Percentiles rank a stretch among this genome's conserved stretches.
Conservation (phyloP, 2,329 filamentous ascomycete genomes). For the Penicillium sp. region DNA sequence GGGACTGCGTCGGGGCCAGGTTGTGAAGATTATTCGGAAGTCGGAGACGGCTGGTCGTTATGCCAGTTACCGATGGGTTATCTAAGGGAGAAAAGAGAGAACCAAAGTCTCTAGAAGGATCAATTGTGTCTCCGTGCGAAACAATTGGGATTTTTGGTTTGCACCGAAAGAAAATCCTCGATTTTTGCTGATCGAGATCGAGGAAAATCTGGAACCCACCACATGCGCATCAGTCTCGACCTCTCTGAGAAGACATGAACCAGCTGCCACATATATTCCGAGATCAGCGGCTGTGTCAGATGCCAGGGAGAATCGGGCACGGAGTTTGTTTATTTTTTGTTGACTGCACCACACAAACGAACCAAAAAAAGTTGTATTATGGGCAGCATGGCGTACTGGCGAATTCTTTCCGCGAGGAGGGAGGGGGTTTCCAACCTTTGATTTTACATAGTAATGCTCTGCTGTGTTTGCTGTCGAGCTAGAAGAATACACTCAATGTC, state of each 20-base stretch:
- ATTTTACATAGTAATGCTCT: slow-evolving; percentile 24
- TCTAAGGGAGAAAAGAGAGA: slow-evolving; percentile 29
- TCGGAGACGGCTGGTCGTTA: slow-evolving; percentile 95
- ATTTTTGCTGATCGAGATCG: not conserved
- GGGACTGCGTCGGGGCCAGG: slow-evolving; percentile 84
- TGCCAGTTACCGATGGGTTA: slow-evolving; percentile 82
- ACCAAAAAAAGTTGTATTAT: slow-evolving; percentile 35
- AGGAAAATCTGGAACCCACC: not conserved
- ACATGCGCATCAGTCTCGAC: not conserved
- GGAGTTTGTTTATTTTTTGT: slow-evolving; percentile 19
- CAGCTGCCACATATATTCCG: not conserved
- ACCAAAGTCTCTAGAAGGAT: not conserved
- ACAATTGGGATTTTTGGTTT: not conserved
- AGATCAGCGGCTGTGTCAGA: not conserved
- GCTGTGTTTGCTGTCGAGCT: slow-evolving; percentile 16
- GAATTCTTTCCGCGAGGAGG: slow-evolving; percentile 30
- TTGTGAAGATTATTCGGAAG: slow-evolving; percentile 97
- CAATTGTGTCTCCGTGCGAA: not conserved
- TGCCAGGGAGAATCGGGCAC: slow-evolving; percentile 17
- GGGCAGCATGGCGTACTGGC: slow-evolving; percentile 43
- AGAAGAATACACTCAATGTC: slow-evolving; percentile 20
- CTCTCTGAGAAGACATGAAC: not conserved
- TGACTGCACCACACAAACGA: slow-evolving; percentile 16
- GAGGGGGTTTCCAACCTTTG: slow-evolving; percentile 18
- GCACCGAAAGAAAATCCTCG: not conserved